A percentile compares a stretch with the other conserved stretches of the same genome.
These are phyloP conservation scores for Colletotrichum lentis DNA, from an alignment of 2,329 filamentous ascomycete species.

Conservation along the genomic window DNA sequence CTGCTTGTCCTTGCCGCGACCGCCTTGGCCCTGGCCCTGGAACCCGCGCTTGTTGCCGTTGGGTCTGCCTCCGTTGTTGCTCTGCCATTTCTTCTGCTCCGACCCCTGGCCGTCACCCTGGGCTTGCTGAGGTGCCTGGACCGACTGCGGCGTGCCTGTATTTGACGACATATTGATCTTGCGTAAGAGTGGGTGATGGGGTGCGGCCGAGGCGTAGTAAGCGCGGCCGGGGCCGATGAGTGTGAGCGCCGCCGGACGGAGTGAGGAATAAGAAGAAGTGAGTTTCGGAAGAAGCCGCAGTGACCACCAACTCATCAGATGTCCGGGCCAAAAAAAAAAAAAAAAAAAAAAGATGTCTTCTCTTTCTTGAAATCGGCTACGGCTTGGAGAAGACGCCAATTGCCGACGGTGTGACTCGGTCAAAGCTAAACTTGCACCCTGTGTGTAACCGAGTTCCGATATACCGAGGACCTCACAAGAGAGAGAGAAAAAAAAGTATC, in stretches of 20 bases:
- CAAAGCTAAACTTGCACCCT: background rate
- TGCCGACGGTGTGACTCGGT: background rate
- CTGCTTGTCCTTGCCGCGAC: constrained; percentile 45
- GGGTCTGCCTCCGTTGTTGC: constrained; percentile 17
- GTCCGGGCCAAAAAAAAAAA: background rate
- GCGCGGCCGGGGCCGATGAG: constrained; percentile 4
- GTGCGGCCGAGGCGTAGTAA: background rate
- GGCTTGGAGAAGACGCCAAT: background rate
- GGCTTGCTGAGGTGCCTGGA: constrained; percentile 21
- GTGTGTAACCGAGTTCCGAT: no score
- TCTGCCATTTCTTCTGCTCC: constrained; percentile 25
- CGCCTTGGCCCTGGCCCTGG: constrained; percentile 33
- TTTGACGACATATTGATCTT: constrained; percentile 22
- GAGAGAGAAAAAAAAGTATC: background rate
- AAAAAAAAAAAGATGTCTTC: no score
- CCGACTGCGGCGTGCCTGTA: constrained; percentile 7
- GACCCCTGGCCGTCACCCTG: constrained; percentile 17
- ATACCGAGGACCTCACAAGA: no score
- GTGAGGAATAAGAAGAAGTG: constrained; percentile 26
- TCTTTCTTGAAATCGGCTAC: background rate
- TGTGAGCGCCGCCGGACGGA: constrained; percentile 20
- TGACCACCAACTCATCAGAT: constrained; percentile 27
- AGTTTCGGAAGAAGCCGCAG: constrained; percentile 36
- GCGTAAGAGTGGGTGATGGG: background rate
- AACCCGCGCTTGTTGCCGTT: constrained; percentile 38